Conservation (phyloP, 2,329 filamentous ascomycete species). For the Beauveria pseudobassiana region DNA sequence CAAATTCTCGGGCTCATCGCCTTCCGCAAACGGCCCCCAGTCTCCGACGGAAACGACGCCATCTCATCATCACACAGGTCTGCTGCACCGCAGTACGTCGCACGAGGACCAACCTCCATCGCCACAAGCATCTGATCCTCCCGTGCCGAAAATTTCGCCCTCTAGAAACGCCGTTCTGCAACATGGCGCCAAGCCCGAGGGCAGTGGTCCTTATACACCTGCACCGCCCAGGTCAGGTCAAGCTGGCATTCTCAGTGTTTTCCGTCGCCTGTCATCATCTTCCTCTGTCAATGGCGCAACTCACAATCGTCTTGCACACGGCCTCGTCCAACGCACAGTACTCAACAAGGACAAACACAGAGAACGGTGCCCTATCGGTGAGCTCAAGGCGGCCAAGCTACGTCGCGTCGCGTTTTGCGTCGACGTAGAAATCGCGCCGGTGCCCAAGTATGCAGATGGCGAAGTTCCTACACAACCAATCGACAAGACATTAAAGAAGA, state of each 20-base stretch:
- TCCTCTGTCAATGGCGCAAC: constrained; percentile 28
- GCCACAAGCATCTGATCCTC: constrained; percentile 28
- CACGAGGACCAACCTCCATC: constrained; percentile 25
- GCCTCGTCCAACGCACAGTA: constrained; percentile 69
- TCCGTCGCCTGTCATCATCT: constrained; percentile 74
- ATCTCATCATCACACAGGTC: constrained; percentile 9
- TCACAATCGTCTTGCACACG: constrained; percentile 39
- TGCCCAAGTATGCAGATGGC: constrained; percentile 67
- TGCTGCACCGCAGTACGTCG: constrained; percentile 19
- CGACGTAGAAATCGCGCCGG: constrained; percentile 91
- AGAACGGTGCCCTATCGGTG: constrained; percentile 69
- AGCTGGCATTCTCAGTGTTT: constrained; percentile 70
- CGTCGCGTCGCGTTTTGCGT: constrained; percentile 91
- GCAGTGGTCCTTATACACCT: constrained; percentile 62
- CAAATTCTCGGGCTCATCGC: constrained; percentile 67
- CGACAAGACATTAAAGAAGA: constrained; percentile 43
- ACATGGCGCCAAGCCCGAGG: constrained; percentile 47
- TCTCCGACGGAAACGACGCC: constrained; percentile 13
- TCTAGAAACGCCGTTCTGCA: constrained; percentile 53
- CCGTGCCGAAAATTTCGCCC: constrained; percentile 41
- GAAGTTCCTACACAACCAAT: constrained; percentile 28
- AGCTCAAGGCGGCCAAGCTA: constrained; percentile 73
- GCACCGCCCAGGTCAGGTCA: constrained; percentile 63
- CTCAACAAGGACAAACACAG: constrained; percentile 79
- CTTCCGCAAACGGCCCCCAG: constrained; percentile 23